Conservation (phyloP, 371 early-diverging fungal species). For the Mucor sp. region DNA sequence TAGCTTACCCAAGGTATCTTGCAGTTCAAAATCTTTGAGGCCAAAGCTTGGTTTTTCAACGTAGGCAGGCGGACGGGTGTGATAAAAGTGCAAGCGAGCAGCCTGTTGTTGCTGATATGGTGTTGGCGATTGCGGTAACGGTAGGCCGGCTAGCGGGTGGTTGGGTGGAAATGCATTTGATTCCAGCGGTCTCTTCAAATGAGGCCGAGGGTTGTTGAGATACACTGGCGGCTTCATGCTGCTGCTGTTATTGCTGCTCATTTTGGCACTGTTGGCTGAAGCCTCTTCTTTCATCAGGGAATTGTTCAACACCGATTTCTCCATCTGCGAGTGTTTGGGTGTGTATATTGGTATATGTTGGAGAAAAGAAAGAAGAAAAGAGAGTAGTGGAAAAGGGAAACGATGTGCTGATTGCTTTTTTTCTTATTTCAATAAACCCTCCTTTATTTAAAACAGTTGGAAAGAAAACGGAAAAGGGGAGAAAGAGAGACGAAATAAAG, state of each 20-base stretch:
- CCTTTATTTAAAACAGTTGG: conserved; percentile 6
- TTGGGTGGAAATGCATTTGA: conserved; percentile 26
- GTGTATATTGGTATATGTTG: not conserved
- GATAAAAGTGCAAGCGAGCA: conserved; percentile 42
- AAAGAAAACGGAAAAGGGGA: conserved; percentile 16
- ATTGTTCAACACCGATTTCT: conserved; percentile 7
- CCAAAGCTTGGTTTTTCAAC: conserved; percentile 45
- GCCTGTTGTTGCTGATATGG: conserved; percentile 41
- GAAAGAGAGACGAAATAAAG: conserved; percentile 4
- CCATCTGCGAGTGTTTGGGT: not conserved
- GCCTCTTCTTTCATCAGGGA: conserved; percentile 5
- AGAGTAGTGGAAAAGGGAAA: conserved; percentile 3
- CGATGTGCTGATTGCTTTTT: not conserved
- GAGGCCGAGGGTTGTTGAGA: conserved; percentile 21
- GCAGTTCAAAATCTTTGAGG: conserved; percentile 45
- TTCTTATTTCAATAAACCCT: conserved; percentile 6
- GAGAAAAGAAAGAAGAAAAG: conserved; percentile 5
- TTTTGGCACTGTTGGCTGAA: not conserved
- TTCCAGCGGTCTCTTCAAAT: conserved; percentile 18
- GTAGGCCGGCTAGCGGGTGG: conserved; percentile 28
- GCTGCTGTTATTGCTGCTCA: not conserved
- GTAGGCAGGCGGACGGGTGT: conserved; percentile 42
- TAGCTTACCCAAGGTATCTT: conserved; percentile 43
- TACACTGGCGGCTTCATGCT: conserved; percentile 20
- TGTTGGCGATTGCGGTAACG: conserved; percentile 22